Percentiles rank a stretch among this genome's conserved stretches.
phyloP scores from a whole-genome alignment of 2,329 filamentous ascomycete species.

The Fusarium sp. region DNA sequence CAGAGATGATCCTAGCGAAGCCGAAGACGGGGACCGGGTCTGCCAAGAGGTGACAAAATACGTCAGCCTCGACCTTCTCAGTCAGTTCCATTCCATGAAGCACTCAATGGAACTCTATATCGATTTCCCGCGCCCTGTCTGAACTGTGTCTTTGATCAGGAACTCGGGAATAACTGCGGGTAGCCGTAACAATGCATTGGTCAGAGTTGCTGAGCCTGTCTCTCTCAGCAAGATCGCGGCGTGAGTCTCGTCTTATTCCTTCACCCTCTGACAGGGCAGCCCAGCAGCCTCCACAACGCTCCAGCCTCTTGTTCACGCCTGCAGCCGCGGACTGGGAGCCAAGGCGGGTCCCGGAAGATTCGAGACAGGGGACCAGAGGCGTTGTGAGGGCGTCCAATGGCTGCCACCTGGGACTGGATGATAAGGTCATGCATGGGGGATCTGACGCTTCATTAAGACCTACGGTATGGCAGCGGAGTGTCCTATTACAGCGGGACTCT shows the following conservation, averaged over 20 bases:
- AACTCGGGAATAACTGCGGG: neutral
- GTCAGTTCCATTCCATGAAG: neutral
- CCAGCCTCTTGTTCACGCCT: slow-evolving; percentile 14
- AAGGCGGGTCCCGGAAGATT: slow-evolving; percentile 19
- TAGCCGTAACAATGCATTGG: slow-evolving; percentile 9
- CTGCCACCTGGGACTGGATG: slow-evolving; percentile 28
- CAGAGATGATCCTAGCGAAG: slow-evolving; percentile 16
- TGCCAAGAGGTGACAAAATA: slow-evolving; percentile 29
- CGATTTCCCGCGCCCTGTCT: neutral
- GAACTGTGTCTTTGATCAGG: neutral
- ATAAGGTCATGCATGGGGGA: slow-evolving; percentile 45
- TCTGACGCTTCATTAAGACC: slow-evolving; percentile 38
- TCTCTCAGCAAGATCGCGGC: neutral
- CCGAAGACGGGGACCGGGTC: slow-evolving; percentile 14
- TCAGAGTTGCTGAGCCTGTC: neutral
- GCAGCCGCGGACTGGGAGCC: slow-evolving; percentile 5
- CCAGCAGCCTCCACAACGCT: slow-evolving; percentile 20
- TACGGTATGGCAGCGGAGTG: slow-evolving; percentile 33
- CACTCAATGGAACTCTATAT: neutral
- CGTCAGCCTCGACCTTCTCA: slow-evolving; percentile 19
- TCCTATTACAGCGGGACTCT: slow-evolving; percentile 35
- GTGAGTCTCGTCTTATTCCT: slow-evolving; percentile 17
- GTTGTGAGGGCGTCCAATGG: slow-evolving; percentile 24
- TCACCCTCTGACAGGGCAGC: slow-evolving; percentile 16
- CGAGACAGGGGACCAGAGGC: slow-evolving; percentile 17